Percentiles rank a stretch among this genome's conserved stretches.
These are phyloP conservation scores for Nannochloropsis gaditana DNA, from an alignment of 108 stramenopile species.

Conservation along the genomic window DNA sequence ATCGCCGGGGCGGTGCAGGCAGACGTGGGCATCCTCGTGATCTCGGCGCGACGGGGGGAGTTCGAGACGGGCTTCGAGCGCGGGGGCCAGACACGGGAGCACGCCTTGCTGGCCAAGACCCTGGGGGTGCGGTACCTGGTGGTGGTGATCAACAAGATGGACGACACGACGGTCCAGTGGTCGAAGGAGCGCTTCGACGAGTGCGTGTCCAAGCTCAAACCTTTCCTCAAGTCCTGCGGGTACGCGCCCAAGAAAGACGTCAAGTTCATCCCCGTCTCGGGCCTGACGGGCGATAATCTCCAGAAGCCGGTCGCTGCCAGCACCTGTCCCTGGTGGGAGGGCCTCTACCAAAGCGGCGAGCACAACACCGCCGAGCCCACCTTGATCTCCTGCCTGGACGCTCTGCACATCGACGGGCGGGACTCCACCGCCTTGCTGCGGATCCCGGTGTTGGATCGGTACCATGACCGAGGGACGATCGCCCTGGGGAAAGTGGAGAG, in stretches of 20 bases:
- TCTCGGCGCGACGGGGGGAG: constrained; percentile 76
- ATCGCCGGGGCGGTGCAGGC: constrained; percentile 68
- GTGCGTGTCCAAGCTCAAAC: constrained; percentile 85
- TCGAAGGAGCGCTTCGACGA: constrained; percentile 86
- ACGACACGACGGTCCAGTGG: constrained; percentile 80
- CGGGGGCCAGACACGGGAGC: constrained; percentile 98
- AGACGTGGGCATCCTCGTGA: constrained; percentile 94
- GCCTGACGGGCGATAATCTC: constrained; percentile 88
- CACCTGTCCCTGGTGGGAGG: constrained; percentile 87
- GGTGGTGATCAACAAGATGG: constrained; percentile 99
- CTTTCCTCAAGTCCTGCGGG: constrained; percentile 91
- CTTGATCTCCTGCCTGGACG: constrained; percentile 60
- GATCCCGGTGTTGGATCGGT: constrained; percentile 91
- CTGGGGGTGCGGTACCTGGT: constrained; percentile 89
- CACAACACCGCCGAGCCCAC: constrained; percentile 80
- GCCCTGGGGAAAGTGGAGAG: constrained; percentile 74
- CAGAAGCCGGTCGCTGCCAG: constrained; percentile 74
- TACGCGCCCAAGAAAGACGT: constrained; percentile 94
- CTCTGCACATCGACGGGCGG: constrained; percentile 71
- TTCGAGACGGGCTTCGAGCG: constrained; percentile 94
- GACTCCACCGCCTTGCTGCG: constrained; percentile 76
- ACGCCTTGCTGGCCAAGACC: constrained; percentile 97
- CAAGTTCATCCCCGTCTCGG: constrained; percentile 95
- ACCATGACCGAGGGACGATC: constrained; percentile 92
- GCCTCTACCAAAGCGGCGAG: constrained; percentile 61